phyloP scores from a whole-genome alignment of 1,284 basidiomycete genomes.

The Xerocomus cyaneibrunnescens region DNA sequence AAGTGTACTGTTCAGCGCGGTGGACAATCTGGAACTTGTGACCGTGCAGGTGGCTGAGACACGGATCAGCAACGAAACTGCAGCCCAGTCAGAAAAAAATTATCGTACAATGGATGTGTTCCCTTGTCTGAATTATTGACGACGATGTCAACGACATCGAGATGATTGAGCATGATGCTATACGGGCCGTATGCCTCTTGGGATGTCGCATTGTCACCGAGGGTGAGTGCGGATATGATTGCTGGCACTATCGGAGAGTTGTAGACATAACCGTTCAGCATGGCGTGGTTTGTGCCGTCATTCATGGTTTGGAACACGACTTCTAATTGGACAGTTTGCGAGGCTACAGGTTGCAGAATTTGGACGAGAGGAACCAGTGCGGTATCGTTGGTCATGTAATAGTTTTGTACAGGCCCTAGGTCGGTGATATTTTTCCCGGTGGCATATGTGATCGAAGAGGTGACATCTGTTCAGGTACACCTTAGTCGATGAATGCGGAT shows the following conservation, averaged over 20 bases:
- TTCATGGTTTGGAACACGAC: slow-evolving; percentile 69
- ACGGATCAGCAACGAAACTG: neutral
- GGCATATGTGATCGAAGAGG: slow-evolving; percentile 71
- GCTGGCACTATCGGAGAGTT: slow-evolving; percentile 69
- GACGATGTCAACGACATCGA: slow-evolving; percentile 78
- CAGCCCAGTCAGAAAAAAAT: neutral
- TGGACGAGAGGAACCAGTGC: slow-evolving; percentile 55
- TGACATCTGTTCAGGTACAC: slow-evolving; percentile 56
- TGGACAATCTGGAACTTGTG: slow-evolving; percentile 81
- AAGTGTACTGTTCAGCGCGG: slow-evolving; percentile 72
- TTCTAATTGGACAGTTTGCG: slow-evolving; percentile 55
- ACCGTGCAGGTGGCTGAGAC: slow-evolving; percentile 72
- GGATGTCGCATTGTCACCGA: slow-evolving; percentile 72
- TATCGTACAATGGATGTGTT: slow-evolving; percentile 76
- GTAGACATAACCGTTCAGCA: slow-evolving; percentile 74
- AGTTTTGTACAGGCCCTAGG: slow-evolving; percentile 50
- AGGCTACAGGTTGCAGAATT: slow-evolving; percentile 42
- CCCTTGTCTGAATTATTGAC: slow-evolving; percentile 79
- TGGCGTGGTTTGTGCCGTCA: slow-evolving; percentile 77
- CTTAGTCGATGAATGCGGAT: slow-evolving; percentile 1
- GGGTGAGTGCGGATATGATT: slow-evolving; percentile 71
- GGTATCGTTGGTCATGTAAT: slow-evolving; percentile 61
- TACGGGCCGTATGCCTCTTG: slow-evolving; percentile 76
- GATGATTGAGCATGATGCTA: slow-evolving; percentile 71
- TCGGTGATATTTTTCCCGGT: slow-evolving; percentile 49